Conservation (phyloP, 441 rosid genomes). For the Brassica balearica region DNA sequence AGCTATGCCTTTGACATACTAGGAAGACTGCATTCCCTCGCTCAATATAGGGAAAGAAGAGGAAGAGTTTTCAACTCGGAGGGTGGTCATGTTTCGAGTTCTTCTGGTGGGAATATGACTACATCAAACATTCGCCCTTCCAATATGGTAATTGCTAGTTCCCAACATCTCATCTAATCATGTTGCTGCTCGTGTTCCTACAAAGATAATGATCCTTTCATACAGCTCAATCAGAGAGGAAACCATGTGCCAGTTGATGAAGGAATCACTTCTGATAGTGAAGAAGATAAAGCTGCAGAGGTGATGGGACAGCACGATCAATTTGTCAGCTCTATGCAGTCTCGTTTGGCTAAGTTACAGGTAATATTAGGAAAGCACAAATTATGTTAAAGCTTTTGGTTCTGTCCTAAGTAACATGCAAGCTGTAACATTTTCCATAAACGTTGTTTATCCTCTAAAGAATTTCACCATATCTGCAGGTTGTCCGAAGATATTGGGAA, state of each 20-base stretch:
- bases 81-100: conserved; percentile 51
- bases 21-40: conserved; percentile 78
- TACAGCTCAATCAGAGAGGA: conserved; percentile 71
- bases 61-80: conserved; percentile 39
- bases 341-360: conserved; percentile 95
- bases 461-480: conserved; percentile 55
- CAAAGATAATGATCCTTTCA: conserved; percentile 32
- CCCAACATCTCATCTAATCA: conserved; percentile 22
- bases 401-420: conserved; percentile 20
- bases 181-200: conserved; percentile 1
- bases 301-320: conserved; percentile 81
- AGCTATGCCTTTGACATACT: conserved; percentile 35
- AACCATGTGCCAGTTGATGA: conserved; percentile 56
- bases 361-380: conserved; percentile 49
- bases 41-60: conserved; percentile 65
- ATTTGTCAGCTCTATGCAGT: conserved; percentile 86
- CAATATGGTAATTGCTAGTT: conserved; percentile 51
- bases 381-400: conserved; percentile 23
- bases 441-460: conserved; percentile 28
- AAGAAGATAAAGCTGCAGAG: conserved; percentile 78
- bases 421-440: conserved; percentile 13
- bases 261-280: conserved; percentile 60
- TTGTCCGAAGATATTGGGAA: conserved; percentile 86
- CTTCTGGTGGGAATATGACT: conserved; percentile 58
- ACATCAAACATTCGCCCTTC: conserved; percentile 51